These are phyloP conservation scores for Trichoderma aggressivum DNA, from an alignment of 2,329 filamentous ascomycete genomes.

Conservation along the genomic window DNA sequence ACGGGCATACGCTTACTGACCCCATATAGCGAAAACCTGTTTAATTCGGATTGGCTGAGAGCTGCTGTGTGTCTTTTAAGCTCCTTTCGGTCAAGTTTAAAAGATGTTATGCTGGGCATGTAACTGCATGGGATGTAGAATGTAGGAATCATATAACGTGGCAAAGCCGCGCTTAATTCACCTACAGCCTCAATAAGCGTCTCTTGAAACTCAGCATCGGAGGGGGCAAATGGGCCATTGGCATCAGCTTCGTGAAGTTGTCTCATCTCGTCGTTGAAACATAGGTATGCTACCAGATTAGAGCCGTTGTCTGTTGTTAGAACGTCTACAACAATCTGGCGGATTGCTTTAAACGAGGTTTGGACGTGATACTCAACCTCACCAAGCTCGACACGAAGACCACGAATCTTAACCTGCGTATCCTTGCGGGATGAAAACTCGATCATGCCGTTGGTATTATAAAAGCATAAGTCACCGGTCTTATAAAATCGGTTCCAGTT, in stretches of 20 bases:
- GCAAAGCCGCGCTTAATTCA: constrained; percentile 14
- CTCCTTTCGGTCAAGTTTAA: constrained; percentile 21
- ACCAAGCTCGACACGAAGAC: constrained; percentile 4
- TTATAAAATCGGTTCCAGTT: constrained; percentile 16
- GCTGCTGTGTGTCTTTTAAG: background rate
- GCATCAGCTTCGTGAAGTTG: background rate
- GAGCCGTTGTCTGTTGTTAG: background rate
- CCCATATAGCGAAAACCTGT: background rate
- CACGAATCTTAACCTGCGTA: background rate
- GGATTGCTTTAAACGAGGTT: background rate
- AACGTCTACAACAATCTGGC: constrained; percentile 12
- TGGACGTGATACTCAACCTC: constrained; percentile 19
- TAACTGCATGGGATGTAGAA: constrained; percentile 22
- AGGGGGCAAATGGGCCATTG: constrained; percentile 17
- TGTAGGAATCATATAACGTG: constrained; percentile 24
- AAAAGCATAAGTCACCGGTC: constrained; percentile 10
- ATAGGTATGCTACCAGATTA: constrained; percentile 10
- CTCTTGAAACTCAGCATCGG: constrained; percentile 12
- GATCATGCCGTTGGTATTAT: constrained; percentile 1
- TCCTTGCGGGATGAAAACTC: constrained; percentile 14
- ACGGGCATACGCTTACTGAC: background rate
- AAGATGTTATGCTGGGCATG: constrained; percentile 21
- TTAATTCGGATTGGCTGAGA: background rate
- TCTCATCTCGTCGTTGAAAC: background rate
- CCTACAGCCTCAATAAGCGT: constrained; percentile 20